A percentile compares a stretch with the other conserved stretches of the same genome.
Evolutionary conservation across 768 basidiomycete species (phyloP).

Genomic region (Tylopilus sp.): DNA sequence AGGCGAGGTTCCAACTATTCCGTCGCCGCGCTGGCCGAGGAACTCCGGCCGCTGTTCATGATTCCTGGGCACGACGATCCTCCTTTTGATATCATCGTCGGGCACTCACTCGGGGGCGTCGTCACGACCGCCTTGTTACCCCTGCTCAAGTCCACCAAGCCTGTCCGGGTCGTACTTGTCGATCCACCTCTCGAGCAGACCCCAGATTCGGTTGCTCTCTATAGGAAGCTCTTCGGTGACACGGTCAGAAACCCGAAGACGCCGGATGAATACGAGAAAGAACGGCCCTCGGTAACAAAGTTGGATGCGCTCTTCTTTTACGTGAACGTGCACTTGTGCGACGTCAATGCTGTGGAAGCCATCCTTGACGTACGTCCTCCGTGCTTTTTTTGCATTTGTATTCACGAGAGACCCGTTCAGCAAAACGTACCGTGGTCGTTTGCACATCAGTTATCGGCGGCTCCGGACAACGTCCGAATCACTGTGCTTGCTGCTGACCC

Average conservation of each 20-base stretch:
- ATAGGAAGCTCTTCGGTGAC: background rate
- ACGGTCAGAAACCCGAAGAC: background rate
- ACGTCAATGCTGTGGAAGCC: constrained; percentile 5
- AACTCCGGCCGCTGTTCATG: constrained; percentile 10
- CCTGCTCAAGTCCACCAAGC: constrained; percentile 8
- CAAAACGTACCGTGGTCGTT: constrained; percentile 26
- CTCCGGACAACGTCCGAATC: constrained; percentile 11
- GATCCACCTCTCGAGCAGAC: constrained; percentile 17
- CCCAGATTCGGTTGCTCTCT: background rate
- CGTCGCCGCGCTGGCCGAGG: constrained; percentile 9
- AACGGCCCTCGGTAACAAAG: background rate
- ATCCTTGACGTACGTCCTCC: constrained; percentile 11
- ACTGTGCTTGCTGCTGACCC: constrained; percentile 16
- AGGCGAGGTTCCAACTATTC: constrained; percentile 10
- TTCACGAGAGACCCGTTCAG: constrained; percentile 6
- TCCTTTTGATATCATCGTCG: constrained; percentile 15
- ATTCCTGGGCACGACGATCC: background rate
- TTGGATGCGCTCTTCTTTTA: constrained; percentile 1
- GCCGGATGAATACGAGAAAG: background rate
- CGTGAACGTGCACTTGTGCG: constrained; percentile 1
- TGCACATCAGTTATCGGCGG: background rate
- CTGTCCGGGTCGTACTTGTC: constrained; percentile 13
- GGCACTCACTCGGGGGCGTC: constrained; percentile 21
- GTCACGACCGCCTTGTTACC: constrained; percentile 13
- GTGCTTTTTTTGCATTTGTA: background rate